Evolutionary conservation across 768 basidiomycete species (phyloP).

Genomic region (Lanmaoa pseudosensibilis): DNA sequence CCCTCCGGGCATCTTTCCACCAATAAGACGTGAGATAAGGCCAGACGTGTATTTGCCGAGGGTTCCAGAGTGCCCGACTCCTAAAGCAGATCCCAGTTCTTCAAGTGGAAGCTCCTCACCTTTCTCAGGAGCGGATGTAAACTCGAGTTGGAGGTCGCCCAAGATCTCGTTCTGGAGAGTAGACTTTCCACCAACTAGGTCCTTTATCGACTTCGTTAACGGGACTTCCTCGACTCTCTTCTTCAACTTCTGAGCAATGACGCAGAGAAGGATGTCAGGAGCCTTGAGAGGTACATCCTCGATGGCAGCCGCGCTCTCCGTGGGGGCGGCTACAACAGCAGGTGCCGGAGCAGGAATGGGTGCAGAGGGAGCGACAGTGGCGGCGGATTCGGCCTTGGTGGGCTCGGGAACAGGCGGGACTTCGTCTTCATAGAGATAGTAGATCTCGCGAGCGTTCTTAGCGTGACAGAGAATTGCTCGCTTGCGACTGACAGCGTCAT

Average conservation of each 20-base stretch:
- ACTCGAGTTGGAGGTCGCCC: constrained; percentile 95
- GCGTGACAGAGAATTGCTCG: constrained; percentile 89
- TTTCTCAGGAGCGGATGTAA: constrained; percentile 94
- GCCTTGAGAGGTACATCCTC: constrained; percentile 93
- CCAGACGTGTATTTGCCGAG: constrained; percentile 94
- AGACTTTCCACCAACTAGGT: constrained; percentile 97
- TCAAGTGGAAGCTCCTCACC: constrained; percentile 96
- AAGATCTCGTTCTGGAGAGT: constrained; percentile 98
- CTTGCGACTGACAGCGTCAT: constrained; percentile 78
- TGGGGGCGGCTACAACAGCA: constrained; percentile 46
- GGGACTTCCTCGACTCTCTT: constrained; percentile 89
- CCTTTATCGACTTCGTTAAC: constrained; percentile 93
- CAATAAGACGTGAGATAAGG: constrained; percentile 86
- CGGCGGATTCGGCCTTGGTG: constrained; percentile 35
- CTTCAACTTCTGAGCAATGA: constrained; percentile 98
- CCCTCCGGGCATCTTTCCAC: constrained; percentile 98
- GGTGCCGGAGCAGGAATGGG: constrained; percentile 43
- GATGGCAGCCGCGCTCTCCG: constrained; percentile 68
- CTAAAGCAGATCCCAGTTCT: constrained; percentile 86
- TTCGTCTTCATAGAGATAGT: constrained; percentile 96
- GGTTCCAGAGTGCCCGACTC: constrained; percentile 76
- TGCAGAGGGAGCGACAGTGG: constrained; percentile 40
- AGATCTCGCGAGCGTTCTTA: constrained; percentile 95
- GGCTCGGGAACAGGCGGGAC: constrained; percentile 31
- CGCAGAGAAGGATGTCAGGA: constrained; percentile 77